Evolutionary conservation across 805 yeast species (phyloP).

Genomic region (Myxozyma sirexii): DNA sequence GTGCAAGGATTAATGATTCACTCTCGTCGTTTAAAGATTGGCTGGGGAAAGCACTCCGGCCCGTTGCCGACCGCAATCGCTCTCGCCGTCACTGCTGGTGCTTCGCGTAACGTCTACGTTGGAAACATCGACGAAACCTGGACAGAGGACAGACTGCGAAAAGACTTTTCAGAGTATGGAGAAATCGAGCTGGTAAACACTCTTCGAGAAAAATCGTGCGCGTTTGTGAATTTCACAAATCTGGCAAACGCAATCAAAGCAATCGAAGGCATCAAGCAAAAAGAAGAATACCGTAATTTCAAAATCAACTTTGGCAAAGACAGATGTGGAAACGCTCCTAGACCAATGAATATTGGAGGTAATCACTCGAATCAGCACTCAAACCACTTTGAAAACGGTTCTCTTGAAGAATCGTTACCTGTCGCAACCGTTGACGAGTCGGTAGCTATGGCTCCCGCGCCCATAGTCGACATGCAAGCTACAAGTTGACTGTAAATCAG

Average conservation of each 20-base stretch:
- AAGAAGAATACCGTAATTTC: conserved; percentile 60
- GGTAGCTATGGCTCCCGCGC: background rate
- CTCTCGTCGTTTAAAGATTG: conserved; percentile 83
- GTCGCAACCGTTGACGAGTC: background rate
- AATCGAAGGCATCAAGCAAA: conserved; percentile 83
- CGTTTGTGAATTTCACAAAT: conserved; percentile 88
- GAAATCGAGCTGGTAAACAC: conserved; percentile 94
- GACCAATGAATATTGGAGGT: conserved; percentile 41
- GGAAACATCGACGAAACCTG: conserved; percentile 61
- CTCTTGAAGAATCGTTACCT: background rate
- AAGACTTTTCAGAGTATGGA: conserved; percentile 80
- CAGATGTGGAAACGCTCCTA: conserved; percentile 91
- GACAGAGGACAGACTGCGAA: conserved; percentile 61
- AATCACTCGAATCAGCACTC: background rate
- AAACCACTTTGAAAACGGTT: background rate
- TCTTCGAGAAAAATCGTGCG: conserved; percentile 80
- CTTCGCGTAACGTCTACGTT: conserved; percentile 87
- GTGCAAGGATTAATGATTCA: conserved; percentile 86
- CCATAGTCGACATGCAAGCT: background rate
- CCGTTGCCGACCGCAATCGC: conserved; percentile 84
- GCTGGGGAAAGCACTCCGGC: conserved; percentile 98
- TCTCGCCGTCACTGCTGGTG: conserved; percentile 89
- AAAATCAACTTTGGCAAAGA: conserved; percentile 92
- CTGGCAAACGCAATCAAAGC: conserved; percentile 91
- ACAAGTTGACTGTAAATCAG: background rate